phyloP scores from a whole-genome alignment of 2,329 filamentous ascomycete genomes.

The Didymella segeticola region DNA sequence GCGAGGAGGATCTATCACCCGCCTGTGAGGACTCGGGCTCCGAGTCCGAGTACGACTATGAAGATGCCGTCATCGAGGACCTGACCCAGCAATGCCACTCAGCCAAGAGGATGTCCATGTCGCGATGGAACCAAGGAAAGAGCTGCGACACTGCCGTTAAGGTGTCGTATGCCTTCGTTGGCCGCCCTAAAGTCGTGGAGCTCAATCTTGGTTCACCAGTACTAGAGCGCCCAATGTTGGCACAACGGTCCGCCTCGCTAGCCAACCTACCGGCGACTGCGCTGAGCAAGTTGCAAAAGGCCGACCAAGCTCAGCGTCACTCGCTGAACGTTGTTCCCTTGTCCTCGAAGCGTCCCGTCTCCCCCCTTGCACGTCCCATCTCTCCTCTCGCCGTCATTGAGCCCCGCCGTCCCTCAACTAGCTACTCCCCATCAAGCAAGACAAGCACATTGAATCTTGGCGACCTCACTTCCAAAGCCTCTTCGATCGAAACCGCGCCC shows the following conservation, averaged over 20 bases:
- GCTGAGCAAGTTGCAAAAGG: slow-evolving; percentile 38
- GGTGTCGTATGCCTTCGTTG: slow-evolving; percentile 47
- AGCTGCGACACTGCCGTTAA: slow-evolving; percentile 47
- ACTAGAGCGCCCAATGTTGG: slow-evolving; percentile 23
- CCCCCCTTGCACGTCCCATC: slow-evolving; percentile 27
- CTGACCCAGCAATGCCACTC: slow-evolving; percentile 32
- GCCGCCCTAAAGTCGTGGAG: slow-evolving; percentile 49
- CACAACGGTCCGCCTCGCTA: slow-evolving; percentile 44
- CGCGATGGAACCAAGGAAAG: slow-evolving; percentile 41
- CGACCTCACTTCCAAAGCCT: slow-evolving; percentile 31
- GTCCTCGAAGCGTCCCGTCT: slow-evolving; percentile 9
- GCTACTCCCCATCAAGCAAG: slow-evolving; percentile 34
- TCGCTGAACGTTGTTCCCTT: slow-evolving; percentile 34
- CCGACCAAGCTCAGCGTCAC: slow-evolving; percentile 34
- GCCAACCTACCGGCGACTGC: slow-evolving; percentile 40
- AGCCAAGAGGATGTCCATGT: slow-evolving; percentile 44
- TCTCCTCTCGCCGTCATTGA: slow-evolving; percentile 34
- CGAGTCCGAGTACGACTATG: slow-evolving; percentile 42
- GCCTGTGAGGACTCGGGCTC: slow-evolving; percentile 40
- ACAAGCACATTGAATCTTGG: slow-evolving; percentile 29
- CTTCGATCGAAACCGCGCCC: slow-evolving; percentile 32
- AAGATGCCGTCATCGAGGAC: slow-evolving; percentile 41
- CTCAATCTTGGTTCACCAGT: slow-evolving; percentile 35
- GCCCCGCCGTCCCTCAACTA: slow-evolving; percentile 38
- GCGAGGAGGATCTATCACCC: slow-evolving; percentile 49